phyloP scores from a whole-genome alignment of 228 moss, liverwort and hornwort species.

The Sphagnum magellanicum region DNA sequence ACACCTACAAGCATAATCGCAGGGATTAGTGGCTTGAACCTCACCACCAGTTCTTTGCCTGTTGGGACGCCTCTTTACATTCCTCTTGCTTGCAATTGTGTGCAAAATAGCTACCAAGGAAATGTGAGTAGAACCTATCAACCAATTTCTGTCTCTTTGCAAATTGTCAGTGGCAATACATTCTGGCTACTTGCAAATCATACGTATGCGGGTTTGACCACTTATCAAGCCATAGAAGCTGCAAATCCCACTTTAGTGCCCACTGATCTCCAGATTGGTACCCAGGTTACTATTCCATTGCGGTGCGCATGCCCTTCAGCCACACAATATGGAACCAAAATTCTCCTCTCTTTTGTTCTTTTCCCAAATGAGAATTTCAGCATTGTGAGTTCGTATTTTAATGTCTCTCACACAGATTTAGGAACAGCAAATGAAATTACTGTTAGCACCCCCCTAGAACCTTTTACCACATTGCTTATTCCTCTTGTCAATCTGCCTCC shows the following conservation, averaged over 20 bases:
- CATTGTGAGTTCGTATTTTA: conserved; percentile 22
- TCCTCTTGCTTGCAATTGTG: conserved; percentile 21
- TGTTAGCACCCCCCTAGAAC: neutral
- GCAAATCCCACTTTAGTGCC: conserved; percentile 17
- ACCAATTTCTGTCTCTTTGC: conserved; percentile 1
- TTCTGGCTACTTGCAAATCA: conserved; percentile 11
- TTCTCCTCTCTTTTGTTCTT: conserved; percentile 47
- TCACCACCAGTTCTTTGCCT: conserved; percentile 3
- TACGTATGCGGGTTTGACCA: conserved; percentile 29
- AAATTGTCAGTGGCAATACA: conserved; percentile 1
- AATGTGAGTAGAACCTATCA: conserved; percentile 5
- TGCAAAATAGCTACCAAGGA: too few relatives aligned
- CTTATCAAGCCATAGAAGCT: conserved; percentile 19
- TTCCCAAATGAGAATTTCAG: conserved; percentile 12
- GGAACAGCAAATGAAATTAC: conserved; percentile 25
- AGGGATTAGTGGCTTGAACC: conserved; percentile 9
- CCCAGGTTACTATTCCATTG: conserved; percentile 18
- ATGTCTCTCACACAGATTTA: conserved; percentile 24
- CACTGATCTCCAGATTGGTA: neutral
- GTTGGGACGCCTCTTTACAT: conserved; percentile 18
- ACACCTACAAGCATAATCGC: conserved; percentile 10
- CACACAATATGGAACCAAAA: conserved; percentile 14
- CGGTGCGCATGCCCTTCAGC: conserved; percentile 36
- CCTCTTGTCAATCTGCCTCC: conserved; percentile 35
- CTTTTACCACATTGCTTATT: conserved; percentile 44